Evolutionary conservation across 371 early-diverging fungal genomes (phyloP).

Genomic region (Umbelopsis sp.): DNA sequence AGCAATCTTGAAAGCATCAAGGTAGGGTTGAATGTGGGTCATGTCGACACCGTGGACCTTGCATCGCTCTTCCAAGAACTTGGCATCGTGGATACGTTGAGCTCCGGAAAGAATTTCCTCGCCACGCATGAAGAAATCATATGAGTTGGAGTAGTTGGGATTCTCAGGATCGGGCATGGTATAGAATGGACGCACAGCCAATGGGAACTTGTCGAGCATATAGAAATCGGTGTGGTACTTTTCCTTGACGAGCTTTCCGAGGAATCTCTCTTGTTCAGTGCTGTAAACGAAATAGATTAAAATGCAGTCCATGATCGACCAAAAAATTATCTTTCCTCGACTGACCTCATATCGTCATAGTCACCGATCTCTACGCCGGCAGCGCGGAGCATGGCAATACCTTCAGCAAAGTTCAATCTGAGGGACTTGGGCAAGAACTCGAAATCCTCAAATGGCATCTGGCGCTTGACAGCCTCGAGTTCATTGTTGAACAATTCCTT

Average conservation of each 20-base stretch:
- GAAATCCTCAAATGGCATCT: constrained; percentile 94
- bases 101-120: constrained; percentile 99
- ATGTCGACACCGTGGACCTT: constrained; percentile 83
- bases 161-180: constrained; percentile 96
- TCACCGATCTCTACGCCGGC: constrained; percentile 93
- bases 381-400: constrained; percentile 90
- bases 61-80: constrained; percentile 83
- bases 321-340: background rate
- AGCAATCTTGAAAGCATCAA: constrained; percentile 98
- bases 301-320: background rate
- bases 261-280: constrained; percentile 91
- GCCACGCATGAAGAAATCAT: constrained; percentile 99
- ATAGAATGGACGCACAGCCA: constrained; percentile 98
- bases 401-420: constrained; percentile 89
- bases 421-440: constrained; percentile 88
- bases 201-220: constrained; percentile 99
- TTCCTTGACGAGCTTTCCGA: constrained; percentile 94
- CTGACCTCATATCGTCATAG: constrained; percentile 84
- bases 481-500: constrained; percentile 83
- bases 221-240: constrained; percentile 99
- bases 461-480: constrained; percentile 88
- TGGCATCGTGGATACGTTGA: constrained; percentile 97
- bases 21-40: constrained; percentile 89
- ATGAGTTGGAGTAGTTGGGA: constrained; percentile 96
- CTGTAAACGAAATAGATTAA: constrained; percentile 21